Evolutionary conservation across 169 alveolate species (phyloP).

Genomic region (Plasmodium vinckei): DNA sequence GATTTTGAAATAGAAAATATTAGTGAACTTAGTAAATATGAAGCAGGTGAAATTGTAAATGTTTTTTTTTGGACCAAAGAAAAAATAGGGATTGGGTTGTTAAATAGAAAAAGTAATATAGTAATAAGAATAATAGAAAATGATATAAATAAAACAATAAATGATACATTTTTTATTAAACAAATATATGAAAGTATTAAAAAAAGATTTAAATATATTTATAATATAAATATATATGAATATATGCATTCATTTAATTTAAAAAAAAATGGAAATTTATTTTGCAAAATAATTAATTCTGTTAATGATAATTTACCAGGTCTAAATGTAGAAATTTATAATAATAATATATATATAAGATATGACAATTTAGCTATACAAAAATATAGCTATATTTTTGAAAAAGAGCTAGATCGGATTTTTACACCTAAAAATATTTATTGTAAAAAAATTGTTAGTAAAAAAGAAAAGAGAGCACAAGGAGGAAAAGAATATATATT

Average conservation of each 20-base stretch:
- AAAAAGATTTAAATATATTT: conserved; percentile 43
- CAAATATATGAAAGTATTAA: conserved; percentile 54
- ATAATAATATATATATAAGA: conserved; percentile 31
- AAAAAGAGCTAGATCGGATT: conserved; percentile 28
- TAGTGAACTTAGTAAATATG: conserved; percentile 22
- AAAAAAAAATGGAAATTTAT: conserved; percentile 16
- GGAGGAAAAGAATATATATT: conserved; percentile 51
- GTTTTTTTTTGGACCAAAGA: conserved; percentile 33
- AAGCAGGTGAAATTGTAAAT: conserved; percentile 47
- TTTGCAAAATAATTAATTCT: conserved; percentile 42
- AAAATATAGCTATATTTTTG: conserved; percentile 35
- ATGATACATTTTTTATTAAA: conserved; percentile 32
- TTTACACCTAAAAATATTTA: conserved; percentile 41
- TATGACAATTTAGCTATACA: conserved; percentile 54
- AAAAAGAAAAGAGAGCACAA: conserved; percentile 71
- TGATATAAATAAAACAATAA: conserved; percentile 20
- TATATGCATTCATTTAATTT: conserved; percentile 36
- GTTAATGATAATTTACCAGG: conserved; percentile 41
- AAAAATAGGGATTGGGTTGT: conserved; percentile 30
- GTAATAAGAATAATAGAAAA: conserved; percentile 39
- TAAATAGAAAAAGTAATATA: conserved; percentile 52
- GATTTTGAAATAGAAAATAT: conserved; percentile 47
- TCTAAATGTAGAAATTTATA: conserved; percentile 5
- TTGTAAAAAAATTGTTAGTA: conserved; percentile 45
- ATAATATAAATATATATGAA: conserved; percentile 28